Evolutionary conservation across 306 rosid species (phyloP), one percentile per base, ranked within the genome.

Genomic region (Prunus mongolica): DNA sequence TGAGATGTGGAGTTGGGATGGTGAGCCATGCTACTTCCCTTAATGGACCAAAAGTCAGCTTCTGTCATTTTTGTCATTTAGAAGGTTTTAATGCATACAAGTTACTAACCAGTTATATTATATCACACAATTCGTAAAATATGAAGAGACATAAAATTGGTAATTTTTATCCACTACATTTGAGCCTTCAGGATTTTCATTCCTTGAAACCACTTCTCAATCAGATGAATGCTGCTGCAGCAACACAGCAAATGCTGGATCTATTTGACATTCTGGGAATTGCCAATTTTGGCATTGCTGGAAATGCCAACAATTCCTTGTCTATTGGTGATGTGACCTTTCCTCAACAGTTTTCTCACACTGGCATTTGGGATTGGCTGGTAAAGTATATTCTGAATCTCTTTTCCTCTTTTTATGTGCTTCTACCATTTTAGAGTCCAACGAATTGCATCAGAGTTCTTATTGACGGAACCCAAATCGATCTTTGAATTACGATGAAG

Each of bases 201-300:
- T 1, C 18, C 66, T 38, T 3, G 9, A 12, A 65, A 38, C 19
- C 2, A 2, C 47, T 65, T 65, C 16, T 52, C 1, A n/a, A 47
- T 64, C 57, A 88, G 90, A 76, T 72, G 47, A 86, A 88, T 76
- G 84, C 90, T 12, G 90, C 80, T 45, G 83, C 82, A 57, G 76
- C 88, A 65, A 72, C 88, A 47, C 88, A 88, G 30, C 87, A 84
- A 24, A 80, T 88, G 81, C n/a, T 88, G 72, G 88, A 88, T 67
- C 12, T 68, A 62, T 86, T 88, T 76, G 67, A 84, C 9, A 67
- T 82, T 11, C 57, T n/a, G 8, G 92, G 92, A 41, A 80, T 86
- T 24, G 20, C 84, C 61, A 90, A 86, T 56, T 86, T 84, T 66
- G 90, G 92, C 2, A 86, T 86, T 64, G 80, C 86, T 25, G 88